phyloP scores from a whole-genome alignment of 169 alveolate genomes.

The Cryptosporidium parvum region DNA sequence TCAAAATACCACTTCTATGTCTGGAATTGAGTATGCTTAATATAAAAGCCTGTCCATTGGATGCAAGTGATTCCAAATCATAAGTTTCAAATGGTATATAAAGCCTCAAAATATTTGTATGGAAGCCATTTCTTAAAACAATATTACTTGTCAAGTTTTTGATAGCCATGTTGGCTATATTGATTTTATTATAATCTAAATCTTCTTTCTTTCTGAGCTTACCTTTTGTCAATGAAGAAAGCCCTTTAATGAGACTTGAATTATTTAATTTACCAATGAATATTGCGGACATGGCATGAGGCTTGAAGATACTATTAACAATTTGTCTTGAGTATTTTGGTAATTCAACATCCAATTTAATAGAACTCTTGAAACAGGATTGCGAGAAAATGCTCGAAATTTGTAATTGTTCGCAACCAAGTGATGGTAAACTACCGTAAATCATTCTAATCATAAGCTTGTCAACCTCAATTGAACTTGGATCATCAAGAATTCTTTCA shows the following conservation, averaged over 20 bases:
- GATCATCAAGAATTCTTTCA: not conserved
- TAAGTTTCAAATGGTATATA: constrained; percentile 3
- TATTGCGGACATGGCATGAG: not conserved
- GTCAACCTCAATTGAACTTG: constrained; percentile 15
- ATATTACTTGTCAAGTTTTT: not conserved
- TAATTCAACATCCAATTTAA: not conserved
- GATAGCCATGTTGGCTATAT: not conserved
- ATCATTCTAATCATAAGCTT: not conserved
- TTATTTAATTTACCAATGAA: not conserved
- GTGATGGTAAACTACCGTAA: not conserved
- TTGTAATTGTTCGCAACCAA: not conserved
- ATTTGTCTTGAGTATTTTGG: not conserved
- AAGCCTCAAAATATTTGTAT: not conserved
- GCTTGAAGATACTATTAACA: not conserved
- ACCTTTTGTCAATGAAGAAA: not conserved
- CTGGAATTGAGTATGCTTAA: not conserved
- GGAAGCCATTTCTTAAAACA: not conserved
- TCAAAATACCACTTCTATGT: constrained; percentile 26
- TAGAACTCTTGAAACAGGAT: not conserved
- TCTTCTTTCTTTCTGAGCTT: not conserved
- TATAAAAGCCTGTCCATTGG: not conserved
- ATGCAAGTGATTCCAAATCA: not conserved
- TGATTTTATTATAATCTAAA: not conserved
- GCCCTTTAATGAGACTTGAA: not conserved
- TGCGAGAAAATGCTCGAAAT: not conserved